Evolutionary conservation across 305 asterid genomes (phyloP), one percentile per base, ranked within the genome.

Genomic region (Rubia tinctorum): DNA sequence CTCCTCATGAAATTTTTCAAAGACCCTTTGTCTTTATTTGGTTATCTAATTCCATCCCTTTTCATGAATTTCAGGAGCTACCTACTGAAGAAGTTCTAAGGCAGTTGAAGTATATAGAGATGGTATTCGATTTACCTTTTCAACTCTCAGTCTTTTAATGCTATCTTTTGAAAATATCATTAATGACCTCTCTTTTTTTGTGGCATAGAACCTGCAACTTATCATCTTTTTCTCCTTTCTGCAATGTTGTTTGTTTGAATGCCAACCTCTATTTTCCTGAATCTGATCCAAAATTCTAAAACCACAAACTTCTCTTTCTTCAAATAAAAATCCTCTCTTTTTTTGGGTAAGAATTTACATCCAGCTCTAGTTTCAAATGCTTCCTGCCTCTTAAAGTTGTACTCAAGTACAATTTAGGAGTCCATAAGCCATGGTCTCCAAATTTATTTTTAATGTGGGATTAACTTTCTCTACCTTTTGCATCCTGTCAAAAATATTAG

Each of bases 71-170:
- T 80, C 87, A 93, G 98, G 98, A 91, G 84, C 85, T 93, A 39
- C 91, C 80, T 43, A 93, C 90, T 0, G 93, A 86, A 66, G 93
- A 91, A 83, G 88, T 93, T 76, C 75, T 86, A 84, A 92, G 84
- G 84, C 97, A 92, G 71, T 78, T 93, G 80, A 92, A 92, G 84
- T 93, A 88, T 75, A 65, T 85, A 40, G 96, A 93, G 80, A 80
- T 76, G 97, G 97, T 91, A 85, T 59, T 78, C 14, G 34, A 17
- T 8, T 73, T 58, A n/a, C 42, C 11, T 74, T 23, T 58, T 17
- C 37, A 64, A 43, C 66, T 47, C 25, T 20, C 23, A 2, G 17
- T 58, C 14, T 62, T 12, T 69, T 11, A 47, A 47, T 4, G 55
- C 15, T 47, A 20, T 51, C 22, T 44, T 74, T 67, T n/a, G 25